A percentile compares a stretch with the other conserved stretches of the same genome.
phyloP scores from a whole-genome alignment of 805 yeast genomes.

The Ogataea thermomethanolica region DNA sequence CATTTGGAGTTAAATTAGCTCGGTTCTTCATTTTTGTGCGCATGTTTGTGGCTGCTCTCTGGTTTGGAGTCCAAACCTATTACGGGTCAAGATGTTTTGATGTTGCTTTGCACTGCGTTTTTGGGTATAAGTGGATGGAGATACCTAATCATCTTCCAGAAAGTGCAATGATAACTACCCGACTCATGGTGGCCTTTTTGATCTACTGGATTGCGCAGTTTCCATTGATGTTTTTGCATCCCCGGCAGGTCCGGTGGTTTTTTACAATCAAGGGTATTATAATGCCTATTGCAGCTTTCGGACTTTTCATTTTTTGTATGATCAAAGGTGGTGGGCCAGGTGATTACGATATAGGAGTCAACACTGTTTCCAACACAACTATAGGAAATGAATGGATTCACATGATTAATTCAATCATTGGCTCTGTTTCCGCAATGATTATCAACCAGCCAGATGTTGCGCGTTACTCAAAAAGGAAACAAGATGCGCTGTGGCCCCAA shows the following conservation, averaged over 20 bases:
- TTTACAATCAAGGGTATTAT: slow-evolving; percentile 20
- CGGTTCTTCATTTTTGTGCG: slow-evolving; percentile 35
- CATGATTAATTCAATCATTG: slow-evolving; percentile 24
- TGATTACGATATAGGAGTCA: slow-evolving; percentile 15
- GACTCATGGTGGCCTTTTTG: slow-evolving; percentile 19
- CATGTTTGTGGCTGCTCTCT: slow-evolving; percentile 35
- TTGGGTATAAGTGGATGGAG: slow-evolving; percentile 22
- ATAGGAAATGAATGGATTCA: slow-evolving; percentile 19
- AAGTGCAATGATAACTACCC: slow-evolving; percentile 17
- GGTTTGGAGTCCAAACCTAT: slow-evolving; percentile 39
- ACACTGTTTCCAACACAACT: slow-evolving; percentile 2
- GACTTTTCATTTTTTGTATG: slow-evolving; percentile 21
- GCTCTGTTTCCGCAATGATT: slow-evolving; percentile 28
- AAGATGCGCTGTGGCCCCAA: slow-evolving; percentile 17
- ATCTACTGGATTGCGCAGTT: slow-evolving; percentile 22
- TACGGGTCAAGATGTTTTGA: slow-evolving; percentile 36
- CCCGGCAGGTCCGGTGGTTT: slow-evolving; percentile 18
- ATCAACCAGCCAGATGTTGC: slow-evolving; percentile 30
- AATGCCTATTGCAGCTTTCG: slow-evolving; percentile 21
- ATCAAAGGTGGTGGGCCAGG: slow-evolving; percentile 21
- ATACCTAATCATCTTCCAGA: slow-evolving; percentile 19
- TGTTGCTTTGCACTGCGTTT: slow-evolving; percentile 25
- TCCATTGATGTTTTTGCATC: slow-evolving; percentile 21
- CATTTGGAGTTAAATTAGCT: slow-evolving; percentile 36
- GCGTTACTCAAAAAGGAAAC: slow-evolving; percentile 20